A percentile compares a stretch with the other conserved stretches of the same genome.
phyloP scores from a whole-genome alignment of 345 rosid species.

The Gossypium raimondii region DNA sequence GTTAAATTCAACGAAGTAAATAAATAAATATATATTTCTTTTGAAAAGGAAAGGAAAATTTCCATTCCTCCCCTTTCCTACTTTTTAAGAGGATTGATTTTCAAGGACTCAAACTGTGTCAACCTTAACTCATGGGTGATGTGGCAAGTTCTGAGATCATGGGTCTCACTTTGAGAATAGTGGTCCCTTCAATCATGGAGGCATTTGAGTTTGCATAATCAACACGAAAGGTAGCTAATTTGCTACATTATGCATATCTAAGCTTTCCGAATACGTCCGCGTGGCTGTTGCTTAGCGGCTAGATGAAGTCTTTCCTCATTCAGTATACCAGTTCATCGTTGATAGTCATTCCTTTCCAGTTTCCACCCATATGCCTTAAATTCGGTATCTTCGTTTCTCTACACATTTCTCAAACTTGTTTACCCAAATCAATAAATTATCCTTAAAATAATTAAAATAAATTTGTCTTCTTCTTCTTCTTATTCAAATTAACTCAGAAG shows the following conservation, averaged over 20 bases:
- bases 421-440: no score
- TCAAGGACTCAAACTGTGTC: background rate
- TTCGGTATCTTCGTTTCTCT: no score
- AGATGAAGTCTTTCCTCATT: background rate
- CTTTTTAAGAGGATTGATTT: background rate
- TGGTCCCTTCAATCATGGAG: background rate
- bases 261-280: background rate
- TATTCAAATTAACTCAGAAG: no score
- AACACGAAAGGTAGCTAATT: slow-evolving; percentile 1
- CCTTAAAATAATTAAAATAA: no score
- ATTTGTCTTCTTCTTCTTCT: no score
- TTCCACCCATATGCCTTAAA: no score
- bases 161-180: background rate
- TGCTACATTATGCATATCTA: background rate
- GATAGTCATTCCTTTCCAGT: background rate
- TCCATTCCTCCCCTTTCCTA: no score
- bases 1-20: no score
- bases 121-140: background rate
- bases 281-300: background rate
- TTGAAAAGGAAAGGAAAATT: no score
- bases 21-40: no score
- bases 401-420: no score
- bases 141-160: background rate
- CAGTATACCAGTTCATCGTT: background rate
- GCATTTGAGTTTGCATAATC: background rate